Evolutionary conservation across 2,329 filamentous ascomycete genomes (phyloP).

Genomic region (Periconia digitata): DNA sequence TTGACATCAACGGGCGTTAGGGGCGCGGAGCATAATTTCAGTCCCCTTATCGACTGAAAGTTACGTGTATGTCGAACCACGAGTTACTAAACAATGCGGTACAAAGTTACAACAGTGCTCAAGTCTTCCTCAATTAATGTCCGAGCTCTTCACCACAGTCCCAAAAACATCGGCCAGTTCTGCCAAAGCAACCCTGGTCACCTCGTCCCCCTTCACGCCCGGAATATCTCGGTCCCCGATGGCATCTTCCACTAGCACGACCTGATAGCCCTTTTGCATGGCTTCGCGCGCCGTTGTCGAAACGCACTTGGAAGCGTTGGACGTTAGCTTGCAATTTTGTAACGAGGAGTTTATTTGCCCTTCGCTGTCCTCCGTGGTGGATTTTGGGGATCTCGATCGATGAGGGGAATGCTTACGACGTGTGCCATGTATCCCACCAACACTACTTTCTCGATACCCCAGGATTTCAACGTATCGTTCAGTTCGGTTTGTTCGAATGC

Average conservation of each 20-base stretch:
- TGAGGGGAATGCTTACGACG: constrained; percentile 42
- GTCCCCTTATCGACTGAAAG: too few relatives aligned
- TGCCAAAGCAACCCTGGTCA: constrained; percentile 52
- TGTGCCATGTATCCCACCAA: constrained; percentile 67
- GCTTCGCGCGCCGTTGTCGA: constrained; percentile 64
- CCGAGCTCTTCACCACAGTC: constrained; percentile 57
- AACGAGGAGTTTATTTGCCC: background rate
- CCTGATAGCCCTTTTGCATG: constrained; percentile 63
- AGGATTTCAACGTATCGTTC: constrained; percentile 54
- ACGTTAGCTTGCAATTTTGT: background rate
- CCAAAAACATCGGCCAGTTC: constrained; percentile 67
- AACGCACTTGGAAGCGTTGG: constrained; percentile 46
- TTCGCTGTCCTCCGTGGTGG: too few relatives aligned
- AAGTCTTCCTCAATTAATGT: constrained; percentile 43
- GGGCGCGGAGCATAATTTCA: too few relatives aligned
- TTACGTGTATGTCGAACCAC: too few relatives aligned
- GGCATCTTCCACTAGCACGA: constrained; percentile 62
- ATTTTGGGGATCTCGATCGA: too few relatives aligned
- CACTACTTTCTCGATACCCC: constrained; percentile 62
- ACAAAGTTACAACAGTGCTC: background rate
- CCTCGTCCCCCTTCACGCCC: constrained; percentile 57
- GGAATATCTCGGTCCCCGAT: constrained; percentile 69
- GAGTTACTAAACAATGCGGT: too few relatives aligned
- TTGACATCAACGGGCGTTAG: too few relatives aligned
- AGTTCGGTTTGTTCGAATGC: constrained; percentile 64